These are phyloP conservation scores for Fusarium oxysporum DNA, from an alignment of 2,329 filamentous ascomycete species.

Conservation along the genomic window DNA sequence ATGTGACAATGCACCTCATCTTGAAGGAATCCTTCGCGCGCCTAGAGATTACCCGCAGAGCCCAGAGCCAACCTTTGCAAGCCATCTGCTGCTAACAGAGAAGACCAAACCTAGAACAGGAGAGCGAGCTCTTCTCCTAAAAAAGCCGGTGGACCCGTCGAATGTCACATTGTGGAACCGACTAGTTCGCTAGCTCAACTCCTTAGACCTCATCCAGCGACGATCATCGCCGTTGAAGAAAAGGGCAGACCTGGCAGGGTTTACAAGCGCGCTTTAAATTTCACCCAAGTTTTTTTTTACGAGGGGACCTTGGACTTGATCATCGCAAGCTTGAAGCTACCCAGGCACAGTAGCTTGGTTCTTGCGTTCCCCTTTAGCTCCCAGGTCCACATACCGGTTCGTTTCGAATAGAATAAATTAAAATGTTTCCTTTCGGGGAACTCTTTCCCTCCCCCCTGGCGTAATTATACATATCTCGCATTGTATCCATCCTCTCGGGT, in stretches of 20 bases:
- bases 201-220: neutral
- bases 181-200: neutral
- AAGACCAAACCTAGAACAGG: neutral
- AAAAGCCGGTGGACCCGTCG: neutral
- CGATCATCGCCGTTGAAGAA: neutral
- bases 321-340: neutral
- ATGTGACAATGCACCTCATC: neutral
- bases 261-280: neutral
- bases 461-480: conserved; percentile 19
- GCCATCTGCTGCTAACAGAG: neutral
- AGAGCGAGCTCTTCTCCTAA: neutral
- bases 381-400: neutral
- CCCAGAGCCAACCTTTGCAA: neutral
- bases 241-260: neutral
- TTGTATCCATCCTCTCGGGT: conserved; percentile 8
- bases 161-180: neutral
- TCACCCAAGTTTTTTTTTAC: neutral
- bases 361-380: neutral
- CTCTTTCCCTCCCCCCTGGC: neutral
- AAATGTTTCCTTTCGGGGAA: neutral
- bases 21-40: neutral
- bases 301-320: neutral
- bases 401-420: conserved; percentile 3
- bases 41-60: neutral
- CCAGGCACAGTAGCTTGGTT: neutral